A percentile compares a stretch with the other conserved stretches of the same genome.
These are phyloP conservation scores for Penicillium taxi DNA, from an alignment of 495 filamentous ascomycete species.

Conservation along the genomic window DNA sequence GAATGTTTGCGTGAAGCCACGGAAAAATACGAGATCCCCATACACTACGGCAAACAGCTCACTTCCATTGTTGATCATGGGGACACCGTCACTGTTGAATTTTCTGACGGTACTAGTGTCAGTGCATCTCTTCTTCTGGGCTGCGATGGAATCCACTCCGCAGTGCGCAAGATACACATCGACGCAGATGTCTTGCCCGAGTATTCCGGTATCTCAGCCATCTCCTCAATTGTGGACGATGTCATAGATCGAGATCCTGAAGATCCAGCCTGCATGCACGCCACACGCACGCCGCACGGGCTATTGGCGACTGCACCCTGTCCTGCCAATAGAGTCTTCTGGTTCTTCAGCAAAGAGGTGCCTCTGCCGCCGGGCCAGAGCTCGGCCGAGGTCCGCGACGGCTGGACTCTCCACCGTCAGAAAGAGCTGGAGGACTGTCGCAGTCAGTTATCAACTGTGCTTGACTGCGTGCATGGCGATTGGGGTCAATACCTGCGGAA, in stretches of 20 bases:
- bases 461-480: slow-evolving; percentile 29
- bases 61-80: slow-evolving; percentile 9
- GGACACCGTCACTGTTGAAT: slow-evolving; percentile 14
- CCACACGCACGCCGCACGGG: slow-evolving; percentile 39
- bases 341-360: slow-evolving; percentile 22
- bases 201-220: slow-evolving; percentile 29
- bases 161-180: slow-evolving; percentile 21
- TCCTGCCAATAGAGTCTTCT: slow-evolving; percentile 17
- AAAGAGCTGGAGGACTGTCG: slow-evolving; percentile 31
- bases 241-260: too few relatives aligned
- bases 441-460: slow-evolving; percentile 17
- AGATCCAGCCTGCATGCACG: slow-evolving; percentile 8
- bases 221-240: slow-evolving; percentile 42
- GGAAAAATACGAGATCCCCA: slow-evolving; percentile 13
- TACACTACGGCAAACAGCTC: slow-evolving; percentile 19
- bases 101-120: slow-evolving; percentile 23
- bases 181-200: slow-evolving; percentile 22
- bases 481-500: slow-evolving; percentile 38
- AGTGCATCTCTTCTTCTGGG: slow-evolving; percentile 47
- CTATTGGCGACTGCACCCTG: slow-evolving; percentile 41
- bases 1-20: slow-evolving; percentile 20
- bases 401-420: slow-evolving; percentile 36
- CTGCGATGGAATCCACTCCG: slow-evolving; percentile 50
- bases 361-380: slow-evolving; percentile 21
- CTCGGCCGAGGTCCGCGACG: slow-evolving; percentile 22